Evolutionary conservation across 306 rosid species (phyloP), one percentile per base, ranked within the genome.

Genomic region (Lagenaria siceraria): DNA sequence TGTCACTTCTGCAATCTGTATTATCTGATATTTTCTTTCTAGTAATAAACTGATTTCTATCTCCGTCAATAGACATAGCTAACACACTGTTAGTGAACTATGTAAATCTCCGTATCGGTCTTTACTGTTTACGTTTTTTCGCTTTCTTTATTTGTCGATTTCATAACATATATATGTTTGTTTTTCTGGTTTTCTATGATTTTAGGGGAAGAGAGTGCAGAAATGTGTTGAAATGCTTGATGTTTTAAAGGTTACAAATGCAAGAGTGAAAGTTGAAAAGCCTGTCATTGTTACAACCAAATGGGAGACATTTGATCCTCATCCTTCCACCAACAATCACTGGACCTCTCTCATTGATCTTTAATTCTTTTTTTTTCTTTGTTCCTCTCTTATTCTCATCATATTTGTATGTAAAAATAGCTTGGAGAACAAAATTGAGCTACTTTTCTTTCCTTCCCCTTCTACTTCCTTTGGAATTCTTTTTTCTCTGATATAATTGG

Each of bases 201-300:
- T 73, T 75, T 82, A 90, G 97, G 91, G 88, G 7, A 88, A 85
- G 83, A 87, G 89, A 76, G 96, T 93, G 81, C 97, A 90, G 75
- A 91, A 90, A 76, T 84, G 92, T 77, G 97, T 91, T 18, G 96
- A 91, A 83, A 85, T 79, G 6, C 85, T 93, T 76, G 98, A 93
- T 78, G 68, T 4, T 24, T 54, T 88, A 35, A 91, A 90, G 90
- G 80, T 84, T 59, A 81, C 87, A 70, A 93, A 93, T 82, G 91
- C 91, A 51, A 82, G 75, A 52, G 85, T 82, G 52, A 87, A 87
- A 85, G 76, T 71, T 8, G 59, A 8, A 15, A 71, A 71, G 59
- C 87, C 89, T 43, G 85, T 79, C 0, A 83, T 89, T 66, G 91
- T 89, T 9, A 86, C 98, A 24, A 86, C 96, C 46, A 88, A 91